Conservation (phyloP, 2,329 filamentous ascomycete genomes). For the Ophiostoma montium region DNA sequence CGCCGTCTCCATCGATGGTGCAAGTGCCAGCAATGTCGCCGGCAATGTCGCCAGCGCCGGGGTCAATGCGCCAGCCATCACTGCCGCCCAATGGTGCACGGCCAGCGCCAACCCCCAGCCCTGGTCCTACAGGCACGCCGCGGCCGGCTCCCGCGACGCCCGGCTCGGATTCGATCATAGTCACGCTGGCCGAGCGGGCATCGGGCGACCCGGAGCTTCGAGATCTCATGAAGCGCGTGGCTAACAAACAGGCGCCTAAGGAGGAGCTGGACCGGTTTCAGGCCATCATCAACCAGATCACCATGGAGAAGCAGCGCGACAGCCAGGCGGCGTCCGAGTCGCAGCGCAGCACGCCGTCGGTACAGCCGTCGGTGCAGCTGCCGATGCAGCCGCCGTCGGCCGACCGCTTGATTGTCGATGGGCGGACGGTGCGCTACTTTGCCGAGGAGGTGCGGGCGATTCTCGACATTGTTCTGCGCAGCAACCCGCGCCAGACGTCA, state of each 20-base stretch:
- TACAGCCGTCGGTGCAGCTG: no score
- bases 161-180: constrained; percentile 61
- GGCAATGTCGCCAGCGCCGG: constrained; percentile 12
- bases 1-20: background rate
- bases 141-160: constrained; percentile 11
- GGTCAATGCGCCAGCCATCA: constrained; percentile 1
- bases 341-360: constrained; percentile 28
- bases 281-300: constrained; percentile 31
- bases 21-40: constrained; percentile 14
- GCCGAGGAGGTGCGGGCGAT: constrained; percentile 44
- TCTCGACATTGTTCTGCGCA: constrained; percentile 42
- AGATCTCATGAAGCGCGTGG: constrained; percentile 71
- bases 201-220: constrained; percentile 59
- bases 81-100: background rate
- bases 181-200: constrained; percentile 61
- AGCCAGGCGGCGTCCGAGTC: no score
- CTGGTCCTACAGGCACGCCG: background rate
- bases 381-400: constrained; percentile 27
- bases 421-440: constrained; percentile 44
- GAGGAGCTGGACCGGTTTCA: constrained; percentile 66
- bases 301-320: constrained; percentile 36
- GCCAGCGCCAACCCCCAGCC: constrained; percentile 7
- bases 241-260: constrained; percentile 56
- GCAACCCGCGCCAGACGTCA: constrained; percentile 42
- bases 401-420: constrained; percentile 33